Conservation (phyloP, 768 basidiomycete species). For the Austroboletus eburneus region DNA sequence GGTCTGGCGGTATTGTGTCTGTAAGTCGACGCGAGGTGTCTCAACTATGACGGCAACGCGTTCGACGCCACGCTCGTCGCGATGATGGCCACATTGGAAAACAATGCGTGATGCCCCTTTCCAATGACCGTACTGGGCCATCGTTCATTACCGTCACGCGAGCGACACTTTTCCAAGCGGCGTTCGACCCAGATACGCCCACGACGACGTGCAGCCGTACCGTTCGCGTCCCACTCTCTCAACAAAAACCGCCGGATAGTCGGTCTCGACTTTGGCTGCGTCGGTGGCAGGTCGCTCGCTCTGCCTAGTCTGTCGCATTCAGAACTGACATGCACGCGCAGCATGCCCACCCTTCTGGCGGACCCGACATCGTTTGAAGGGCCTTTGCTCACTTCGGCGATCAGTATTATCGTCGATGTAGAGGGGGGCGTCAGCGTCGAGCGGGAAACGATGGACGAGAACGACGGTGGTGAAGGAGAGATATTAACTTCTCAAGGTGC, state of each 20-base stretch:
- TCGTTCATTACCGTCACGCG: background rate
- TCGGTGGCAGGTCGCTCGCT: conserved; percentile 18
- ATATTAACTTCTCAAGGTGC: too few species aligned
- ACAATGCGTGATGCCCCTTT: conserved; percentile 53
- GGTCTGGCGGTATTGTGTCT: conserved; percentile 86
- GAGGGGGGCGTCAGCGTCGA: too few species aligned
- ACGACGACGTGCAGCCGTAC: conserved; percentile 60
- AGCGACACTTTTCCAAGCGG: conserved; percentile 73
- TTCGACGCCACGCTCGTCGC: conserved; percentile 89
- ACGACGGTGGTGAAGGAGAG: too few species aligned
- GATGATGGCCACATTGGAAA: conserved; percentile 80
- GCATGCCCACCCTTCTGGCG: conserved; percentile 52
- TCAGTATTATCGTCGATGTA: too few species aligned
- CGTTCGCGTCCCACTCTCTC: conserved; percentile 44
- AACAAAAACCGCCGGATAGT: conserved; percentile 16
- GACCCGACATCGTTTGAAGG: conserved; percentile 47
- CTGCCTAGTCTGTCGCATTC: background rate
- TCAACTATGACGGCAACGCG: conserved; percentile 96
- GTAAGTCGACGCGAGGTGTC: conserved; percentile 93
- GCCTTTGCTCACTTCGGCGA: too few species aligned
- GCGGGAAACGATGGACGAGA: too few species aligned
- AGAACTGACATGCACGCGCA: conserved; percentile 3
- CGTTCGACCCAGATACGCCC: conserved; percentile 62
- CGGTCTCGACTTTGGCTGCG: conserved; percentile 22
- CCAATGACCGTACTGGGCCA: background rate